Evolutionary conservation across 495 filamentous ascomycete species (phyloP), one percentile per base, ranked within the genome.

Genomic region (Penicillium cosmopolitanum): DNA sequence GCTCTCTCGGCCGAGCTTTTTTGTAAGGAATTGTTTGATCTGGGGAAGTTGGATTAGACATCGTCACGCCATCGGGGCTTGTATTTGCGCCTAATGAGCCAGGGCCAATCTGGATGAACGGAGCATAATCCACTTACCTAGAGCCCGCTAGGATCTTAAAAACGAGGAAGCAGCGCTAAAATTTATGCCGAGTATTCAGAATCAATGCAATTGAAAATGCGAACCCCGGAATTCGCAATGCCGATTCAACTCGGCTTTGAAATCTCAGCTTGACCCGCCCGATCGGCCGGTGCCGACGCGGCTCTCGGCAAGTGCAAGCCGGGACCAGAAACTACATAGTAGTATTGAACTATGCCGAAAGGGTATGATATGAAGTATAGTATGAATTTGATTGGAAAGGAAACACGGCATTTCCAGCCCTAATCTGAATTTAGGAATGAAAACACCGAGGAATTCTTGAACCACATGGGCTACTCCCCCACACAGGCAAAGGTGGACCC

Each of bases 51-150:
- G 52, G 23, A 52, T 51, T 62, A 52, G 61, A 38, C 18, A 50
- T 53, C 51, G 59, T 66, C 66, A 69, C 66, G 66, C 66, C 64
- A 69, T 69, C 61, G 40, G 12, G 40, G 16, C 50, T 56, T 43
- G 23, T 18, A 62, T 51, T 67, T 47, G 53, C 56, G 66, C 23
- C 1, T 58, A 62, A 69, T 0, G 9, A n/a, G 50, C 13, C 2
- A n/a, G 21, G 9, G 19, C 21, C 46, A 48, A 48, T 48, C 42
- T 48, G 46, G 12, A n/a, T 25, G 21, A 18, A 48, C 7, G 23
- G 19, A 28, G 31, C 6, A 23, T 23, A 28, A 25, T 23, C 23
- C 46, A 48, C 46, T 23, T 48, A 48, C 46, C 18, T 4, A 48
- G 11, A 48, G 15, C 9, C 18, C 43, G 16, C 4, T 19, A 16